A percentile compares a stretch with the other conserved stretches of the same genome.
These are phyloP conservation scores for Eimeria zaria DNA, from an alignment of 169 alveolate species.

Conservation along the genomic window DNA sequence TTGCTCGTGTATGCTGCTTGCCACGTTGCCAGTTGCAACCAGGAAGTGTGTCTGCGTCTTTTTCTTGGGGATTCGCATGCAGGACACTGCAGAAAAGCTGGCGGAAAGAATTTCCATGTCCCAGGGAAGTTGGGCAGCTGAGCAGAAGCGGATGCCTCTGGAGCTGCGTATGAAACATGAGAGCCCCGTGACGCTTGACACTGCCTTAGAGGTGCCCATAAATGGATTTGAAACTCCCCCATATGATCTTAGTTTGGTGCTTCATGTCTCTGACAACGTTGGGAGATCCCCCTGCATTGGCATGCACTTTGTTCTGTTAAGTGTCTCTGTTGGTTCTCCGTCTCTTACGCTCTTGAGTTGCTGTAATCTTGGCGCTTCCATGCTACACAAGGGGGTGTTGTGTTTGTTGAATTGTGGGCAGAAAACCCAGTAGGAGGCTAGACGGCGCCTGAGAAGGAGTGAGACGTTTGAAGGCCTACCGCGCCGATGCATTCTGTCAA, in stretches of 20 bases:
- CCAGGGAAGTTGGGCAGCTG: conserved; percentile 73
- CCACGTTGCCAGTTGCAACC: not conserved
- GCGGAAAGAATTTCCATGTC: conserved; percentile 58
- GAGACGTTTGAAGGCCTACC: not conserved
- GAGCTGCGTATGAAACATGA: conserved; percentile 37
- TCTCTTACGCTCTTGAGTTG: not conserved
- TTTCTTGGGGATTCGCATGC: not conserved
- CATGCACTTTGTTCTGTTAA: not conserved
- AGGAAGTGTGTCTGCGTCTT: not conserved
- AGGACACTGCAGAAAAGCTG: conserved; percentile 55
- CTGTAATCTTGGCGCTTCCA: not conserved
- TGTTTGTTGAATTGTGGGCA: not conserved
- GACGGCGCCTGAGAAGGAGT: not conserved
- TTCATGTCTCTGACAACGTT: not conserved
- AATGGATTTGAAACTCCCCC: not conserved
- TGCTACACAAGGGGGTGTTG: not conserved
- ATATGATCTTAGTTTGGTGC: not conserved
- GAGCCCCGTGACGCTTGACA: not conserved
- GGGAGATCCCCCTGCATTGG: not conserved
- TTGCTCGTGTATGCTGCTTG: not conserved
- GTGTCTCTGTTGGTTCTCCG: not conserved
- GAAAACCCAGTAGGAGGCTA: not conserved
- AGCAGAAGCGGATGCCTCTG: conserved; percentile 56
- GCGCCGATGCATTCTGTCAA: not conserved
- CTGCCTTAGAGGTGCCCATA: not conserved